phyloP scores from a whole-genome alignment of 345 rosid genomes.

The Gossypium raimondii region DNA sequence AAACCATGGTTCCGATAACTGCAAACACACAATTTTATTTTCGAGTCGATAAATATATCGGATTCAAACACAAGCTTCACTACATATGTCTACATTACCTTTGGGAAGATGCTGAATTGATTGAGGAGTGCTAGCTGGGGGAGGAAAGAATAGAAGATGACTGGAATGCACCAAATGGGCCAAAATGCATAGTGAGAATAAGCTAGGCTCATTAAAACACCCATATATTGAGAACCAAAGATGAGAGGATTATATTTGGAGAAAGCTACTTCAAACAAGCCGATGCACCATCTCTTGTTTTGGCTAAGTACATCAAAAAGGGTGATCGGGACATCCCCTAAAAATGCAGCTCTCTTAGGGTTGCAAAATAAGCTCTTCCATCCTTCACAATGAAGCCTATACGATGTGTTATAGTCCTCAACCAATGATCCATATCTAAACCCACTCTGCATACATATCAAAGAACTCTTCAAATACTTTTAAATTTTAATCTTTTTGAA shows the following conservation, averaged over 20 bases:
- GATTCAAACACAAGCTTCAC: background rate
- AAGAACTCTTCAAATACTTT: too few relatives aligned
- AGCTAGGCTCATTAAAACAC: conserved; percentile 31
- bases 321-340: conserved; percentile 46
- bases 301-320: conserved; percentile 48
- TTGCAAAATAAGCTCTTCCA: conserved; percentile 59
- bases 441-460: conserved; percentile 40
- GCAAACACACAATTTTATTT: background rate
- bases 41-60: background rate
- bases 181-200: conserved; percentile 43
- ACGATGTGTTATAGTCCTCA: conserved; percentile 67
- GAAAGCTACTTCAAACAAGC: conserved; percentile 46
- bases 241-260: conserved; percentile 38
- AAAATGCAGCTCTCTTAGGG: conserved; percentile 58
- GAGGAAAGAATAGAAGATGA: conserved; percentile 40
- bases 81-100: conserved; percentile 25
- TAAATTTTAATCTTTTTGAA: too few relatives aligned
- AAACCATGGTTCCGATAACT: conserved; percentile 43
- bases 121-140: conserved; percentile 60
- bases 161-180: conserved; percentile 49
- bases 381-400: conserved; percentile 53
- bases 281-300: conserved; percentile 60
- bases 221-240: conserved; percentile 37
- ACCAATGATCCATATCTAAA: conserved; percentile 64
- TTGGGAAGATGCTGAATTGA: conserved; percentile 46